A percentile compares a stretch with the other conserved stretches of the same genome.
Evolutionary conservation across 2,329 filamentous ascomycete genomes (phyloP).

Genomic region (Neonectria neomacrospora): DNA sequence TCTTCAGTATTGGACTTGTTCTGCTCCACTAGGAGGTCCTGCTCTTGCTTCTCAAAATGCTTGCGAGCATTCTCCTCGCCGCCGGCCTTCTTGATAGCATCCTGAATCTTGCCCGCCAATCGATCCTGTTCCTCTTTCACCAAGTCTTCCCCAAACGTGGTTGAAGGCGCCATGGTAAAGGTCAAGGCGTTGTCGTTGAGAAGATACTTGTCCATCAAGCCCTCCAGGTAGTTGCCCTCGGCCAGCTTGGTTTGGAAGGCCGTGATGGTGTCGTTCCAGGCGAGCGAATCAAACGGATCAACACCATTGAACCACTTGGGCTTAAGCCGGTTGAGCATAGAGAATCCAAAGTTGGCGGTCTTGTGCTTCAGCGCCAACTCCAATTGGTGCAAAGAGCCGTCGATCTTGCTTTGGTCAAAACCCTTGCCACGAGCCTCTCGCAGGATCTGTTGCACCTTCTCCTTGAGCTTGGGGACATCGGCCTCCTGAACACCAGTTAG

Average conservation of each 20-base stretch:
- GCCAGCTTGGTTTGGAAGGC: constrained; percentile 83
- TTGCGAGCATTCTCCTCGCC: constrained; percentile 77
- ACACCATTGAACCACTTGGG: constrained; percentile 96
- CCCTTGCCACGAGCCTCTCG: constrained; percentile 76
- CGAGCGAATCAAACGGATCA: constrained; percentile 89
- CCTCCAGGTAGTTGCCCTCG: constrained; percentile 83
- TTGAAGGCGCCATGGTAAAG: constrained; percentile 93
- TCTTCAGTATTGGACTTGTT: constrained; percentile 86
- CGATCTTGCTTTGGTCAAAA: constrained; percentile 90
- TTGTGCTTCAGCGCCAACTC: constrained; percentile 96
- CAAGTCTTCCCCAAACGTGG: constrained; percentile 78
- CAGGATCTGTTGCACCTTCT: constrained; percentile 78
- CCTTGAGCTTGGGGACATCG: constrained; percentile 81
- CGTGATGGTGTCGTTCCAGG: constrained; percentile 89
- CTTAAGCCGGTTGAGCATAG: constrained; percentile 87
- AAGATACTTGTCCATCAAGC: constrained; percentile 88
- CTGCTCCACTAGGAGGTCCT: constrained; percentile 83
- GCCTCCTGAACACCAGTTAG: constrained; percentile 88
- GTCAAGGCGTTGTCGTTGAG: constrained; percentile 87
- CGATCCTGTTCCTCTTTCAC: constrained; percentile 80
- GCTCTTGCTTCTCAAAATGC: constrained; percentile 79
- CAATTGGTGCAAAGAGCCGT: constrained; percentile 92
- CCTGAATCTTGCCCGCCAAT: constrained; percentile 77
- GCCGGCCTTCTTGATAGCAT: constrained; percentile 74
- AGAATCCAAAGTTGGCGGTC: constrained; percentile 93